Evolutionary conservation across 225 moss, liverwort and hornwort species (phyloP).

Genomic region (Asterella californica): DNA sequence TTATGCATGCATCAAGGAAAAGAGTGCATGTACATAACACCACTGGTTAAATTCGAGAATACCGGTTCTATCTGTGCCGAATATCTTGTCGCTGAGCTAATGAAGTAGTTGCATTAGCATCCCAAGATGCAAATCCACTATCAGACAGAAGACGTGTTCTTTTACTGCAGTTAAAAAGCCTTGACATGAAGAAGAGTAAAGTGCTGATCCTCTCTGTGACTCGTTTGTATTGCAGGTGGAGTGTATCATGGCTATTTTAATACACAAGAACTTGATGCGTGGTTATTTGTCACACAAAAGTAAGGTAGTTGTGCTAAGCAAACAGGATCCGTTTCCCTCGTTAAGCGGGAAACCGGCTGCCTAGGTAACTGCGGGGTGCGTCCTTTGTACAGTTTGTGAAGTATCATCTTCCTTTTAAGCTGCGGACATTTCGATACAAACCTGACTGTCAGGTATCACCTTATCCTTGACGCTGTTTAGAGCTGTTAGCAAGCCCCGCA

Average conservation of each 20-base stretch:
- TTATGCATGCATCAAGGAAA: too few relatives aligned
- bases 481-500: too few relatives aligned
- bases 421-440: too few relatives aligned
- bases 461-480: too few relatives aligned
- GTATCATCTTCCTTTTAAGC: too few relatives aligned
- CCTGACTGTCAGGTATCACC: too few relatives aligned
- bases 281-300: slow-evolving; percentile 93
- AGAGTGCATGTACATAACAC: too few relatives aligned
- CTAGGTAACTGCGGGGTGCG: neutral
- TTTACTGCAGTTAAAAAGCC: too few relatives aligned
- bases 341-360: slow-evolving; percentile 37
- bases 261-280: slow-evolving; percentile 74
- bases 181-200: neutral
- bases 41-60: neutral
- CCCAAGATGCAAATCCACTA: neutral
- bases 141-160: neutral
- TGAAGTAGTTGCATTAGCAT: neutral
- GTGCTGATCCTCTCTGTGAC: neutral
- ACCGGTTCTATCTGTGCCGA: neutral
- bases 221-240: slow-evolving; percentile 53
- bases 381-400: neutral
- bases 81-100: neutral
- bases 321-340: slow-evolving; percentile 80
- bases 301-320: slow-evolving; percentile 92
- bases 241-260: slow-evolving; percentile 84